Evolutionary conservation across 129 eudicot genomes (phyloP).

Genomic region (Helianthus tuberosus): DNA sequence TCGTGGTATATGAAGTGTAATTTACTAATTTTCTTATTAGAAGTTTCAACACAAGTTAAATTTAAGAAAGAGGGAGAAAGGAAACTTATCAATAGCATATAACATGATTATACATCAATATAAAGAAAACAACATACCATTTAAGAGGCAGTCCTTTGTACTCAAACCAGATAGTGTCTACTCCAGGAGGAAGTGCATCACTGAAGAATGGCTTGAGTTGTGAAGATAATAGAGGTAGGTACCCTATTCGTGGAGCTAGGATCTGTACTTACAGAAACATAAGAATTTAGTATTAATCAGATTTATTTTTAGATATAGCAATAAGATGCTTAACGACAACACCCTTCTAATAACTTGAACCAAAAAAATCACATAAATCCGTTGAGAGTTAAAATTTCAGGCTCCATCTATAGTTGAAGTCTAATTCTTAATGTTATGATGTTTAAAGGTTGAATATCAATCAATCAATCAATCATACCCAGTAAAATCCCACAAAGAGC

Average conservation of each 20-base stretch:
- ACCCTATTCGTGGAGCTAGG: constrained; percentile 91
- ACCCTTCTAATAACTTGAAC: constrained; percentile 2
- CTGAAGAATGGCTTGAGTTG: constrained; percentile 89
- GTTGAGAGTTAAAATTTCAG: neutral
- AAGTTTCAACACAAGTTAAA: neutral
- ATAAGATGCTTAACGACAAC: neutral
- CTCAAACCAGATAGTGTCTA: constrained; percentile 95
- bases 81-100: constrained; percentile 20
- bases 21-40: neutral
- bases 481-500: no score
- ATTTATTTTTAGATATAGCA: neutral
- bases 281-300: constrained; percentile 3
- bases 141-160: constrained; percentile 98
- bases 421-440: constrained; percentile 13
- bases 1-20: neutral
- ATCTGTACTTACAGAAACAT: constrained; percentile 53
- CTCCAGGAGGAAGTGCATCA: constrained; percentile 94
- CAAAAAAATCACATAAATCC: neutral
- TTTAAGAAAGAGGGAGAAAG: constrained; percentile 1
- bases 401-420: neutral
- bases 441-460: neutral
- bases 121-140: constrained; percentile 54
- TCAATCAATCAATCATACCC: no score
- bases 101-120: neutral
- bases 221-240: constrained; percentile 79